phyloP scores from a whole-genome alignment of 306 rosid species.

The Casuarina cunninghamiana region DNA sequence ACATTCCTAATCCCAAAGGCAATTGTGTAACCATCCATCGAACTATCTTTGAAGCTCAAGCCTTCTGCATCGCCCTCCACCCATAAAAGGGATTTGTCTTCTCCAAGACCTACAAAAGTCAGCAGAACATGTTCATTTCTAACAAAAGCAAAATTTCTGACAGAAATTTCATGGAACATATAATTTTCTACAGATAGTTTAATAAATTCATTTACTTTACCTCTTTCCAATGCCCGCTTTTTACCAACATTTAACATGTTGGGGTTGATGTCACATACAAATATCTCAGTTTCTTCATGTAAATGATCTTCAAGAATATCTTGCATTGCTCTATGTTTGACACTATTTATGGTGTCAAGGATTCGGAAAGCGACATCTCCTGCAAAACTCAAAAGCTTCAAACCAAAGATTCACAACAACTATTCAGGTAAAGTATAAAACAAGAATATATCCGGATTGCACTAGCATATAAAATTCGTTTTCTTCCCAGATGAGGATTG shows the following conservation, averaged over 20 bases:
- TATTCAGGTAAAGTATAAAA: neutral
- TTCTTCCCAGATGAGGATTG: neutral
- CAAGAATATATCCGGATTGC: conserved; percentile 9
- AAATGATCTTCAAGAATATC: conserved; percentile 52
- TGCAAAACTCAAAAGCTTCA: conserved; percentile 36
- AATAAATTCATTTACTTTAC: conserved; percentile 37
- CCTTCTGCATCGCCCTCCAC: conserved; percentile 90
- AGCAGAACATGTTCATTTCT: conserved; percentile 34
- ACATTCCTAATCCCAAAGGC: conserved; percentile 97
- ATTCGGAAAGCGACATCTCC: conserved; percentile 98
- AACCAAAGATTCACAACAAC: neutral
- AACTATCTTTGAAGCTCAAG: conserved; percentile 58
- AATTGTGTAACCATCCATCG: conserved; percentile 97
- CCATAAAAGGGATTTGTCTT: conserved; percentile 76
- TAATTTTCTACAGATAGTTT: conserved; percentile 9
- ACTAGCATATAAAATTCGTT: neutral
- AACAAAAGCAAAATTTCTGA: conserved; percentile 17
- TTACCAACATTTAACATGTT: conserved; percentile 86
- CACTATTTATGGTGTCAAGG: conserved; percentile 59
- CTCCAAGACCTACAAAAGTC: conserved; percentile 57
- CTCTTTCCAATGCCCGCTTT: conserved; percentile 67
- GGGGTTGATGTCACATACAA: conserved; percentile 87
- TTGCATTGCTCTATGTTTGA: conserved; percentile 64
- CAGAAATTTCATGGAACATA: conserved; percentile 11
- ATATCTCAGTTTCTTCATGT: conserved; percentile 66